Evolutionary conservation across 2,329 filamentous ascomycete species (phyloP), one percentile per base, ranked within the genome.

Genomic region (Fusarium chuoi): DNA sequence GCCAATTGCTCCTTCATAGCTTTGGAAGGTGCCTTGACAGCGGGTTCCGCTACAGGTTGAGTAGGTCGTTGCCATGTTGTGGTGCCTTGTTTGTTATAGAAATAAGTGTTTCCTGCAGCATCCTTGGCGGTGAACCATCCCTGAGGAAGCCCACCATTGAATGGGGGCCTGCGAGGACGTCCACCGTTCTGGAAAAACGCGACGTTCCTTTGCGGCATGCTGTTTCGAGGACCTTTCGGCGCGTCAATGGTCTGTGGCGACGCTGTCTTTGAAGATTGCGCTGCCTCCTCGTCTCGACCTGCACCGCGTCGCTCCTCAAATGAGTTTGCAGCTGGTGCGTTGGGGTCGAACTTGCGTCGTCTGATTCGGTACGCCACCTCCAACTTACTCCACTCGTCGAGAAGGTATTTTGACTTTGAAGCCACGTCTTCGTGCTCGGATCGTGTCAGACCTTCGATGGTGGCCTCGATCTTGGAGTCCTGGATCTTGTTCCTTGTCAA

Each of bases 401-500:
- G 84, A 41, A 99, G 86, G 51, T 89, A 87, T 62, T 88, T 88
- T 10, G 96, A 91, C 78, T 92, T 92, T 26, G 89, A 87, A 33
- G 91, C 88, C 26, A 99, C 94, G 67, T 93, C 88, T 70, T 94
- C 90, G 78, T 98, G 92, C 14, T 91, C 90, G 24, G 90, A 93
- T 18, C 84, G 84, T 4, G 87, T 89, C 58, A 98, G 85, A 7
- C 88, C 88, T 78, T 94, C 87, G 46, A 99, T 89, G 0, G 93
- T 92, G 5, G 91, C 88, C 81, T 98, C 96, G 70, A 99, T 98
- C 78, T 97, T 97, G 14, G 96, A 97, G 78, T 98, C 95, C 74
- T 94, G 92, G 66, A 99, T 98, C 84, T 99, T 99, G 86, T 99
- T 99, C 68, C 94, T 92, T 26, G 96, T 98, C 56, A 98, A 86